These are phyloP conservation scores for Pecoramyces ruminantium DNA, from an alignment of 192 early-diverging fungal species.

Conservation along the genomic window DNA sequence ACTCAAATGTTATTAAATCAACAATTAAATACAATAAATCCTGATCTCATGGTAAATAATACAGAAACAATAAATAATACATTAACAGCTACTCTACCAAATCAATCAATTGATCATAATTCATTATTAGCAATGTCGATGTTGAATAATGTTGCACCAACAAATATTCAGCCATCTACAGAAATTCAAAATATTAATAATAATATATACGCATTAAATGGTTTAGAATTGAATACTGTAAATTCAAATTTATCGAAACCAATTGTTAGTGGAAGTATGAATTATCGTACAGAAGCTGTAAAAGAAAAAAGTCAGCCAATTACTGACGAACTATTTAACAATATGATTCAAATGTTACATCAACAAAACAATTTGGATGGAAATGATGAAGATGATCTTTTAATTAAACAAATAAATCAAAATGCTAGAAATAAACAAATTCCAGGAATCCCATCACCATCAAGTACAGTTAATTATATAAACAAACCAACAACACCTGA, in stretches of 20 bases:
- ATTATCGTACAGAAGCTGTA: not conserved
- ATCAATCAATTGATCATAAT: not conserved
- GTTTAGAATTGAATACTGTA: not conserved
- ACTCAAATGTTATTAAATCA: not conserved
- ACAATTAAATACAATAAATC: not conserved
- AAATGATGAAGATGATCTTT: not conserved
- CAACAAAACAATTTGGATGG: not conserved
- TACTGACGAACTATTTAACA: not conserved
- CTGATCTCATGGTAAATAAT: not conserved
- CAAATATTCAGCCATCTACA: not conserved
- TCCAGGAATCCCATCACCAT: not conserved
- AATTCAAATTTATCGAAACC: not conserved
- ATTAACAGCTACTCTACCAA: not conserved
- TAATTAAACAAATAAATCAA: not conserved
- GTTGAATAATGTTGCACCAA: not conserved
- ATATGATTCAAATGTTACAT: not conserved
- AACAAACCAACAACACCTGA: not conserved
- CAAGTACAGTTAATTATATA: not conserved
- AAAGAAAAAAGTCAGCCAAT: not conserved
- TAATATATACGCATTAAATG: not conserved
- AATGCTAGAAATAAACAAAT: not conserved
- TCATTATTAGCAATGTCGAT: not conserved
- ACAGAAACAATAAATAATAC: not conserved
- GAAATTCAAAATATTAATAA: not conserved
- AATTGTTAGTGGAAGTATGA: not conserved